phyloP scores from a whole-genome alignment of 306 rosid genomes.

The Pyrus bretschneideri region DNA sequence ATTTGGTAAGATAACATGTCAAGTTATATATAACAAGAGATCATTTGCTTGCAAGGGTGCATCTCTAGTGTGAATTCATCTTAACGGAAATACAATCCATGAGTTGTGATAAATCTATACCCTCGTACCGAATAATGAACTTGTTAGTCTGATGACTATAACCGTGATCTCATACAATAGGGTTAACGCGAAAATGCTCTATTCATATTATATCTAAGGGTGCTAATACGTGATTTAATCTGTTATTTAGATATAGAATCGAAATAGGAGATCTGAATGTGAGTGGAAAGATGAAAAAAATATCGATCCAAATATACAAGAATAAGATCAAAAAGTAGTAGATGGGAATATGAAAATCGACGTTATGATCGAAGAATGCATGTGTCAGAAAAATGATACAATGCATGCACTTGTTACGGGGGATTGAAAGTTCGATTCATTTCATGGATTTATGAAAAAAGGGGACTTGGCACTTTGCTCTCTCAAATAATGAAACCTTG shows the following conservation, averaged over 20 bases:
- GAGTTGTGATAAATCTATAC: no score
- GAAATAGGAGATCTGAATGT: not conserved
- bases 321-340: not conserved
- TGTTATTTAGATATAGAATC: not conserved
- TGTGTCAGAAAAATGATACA: conserved; percentile 30
- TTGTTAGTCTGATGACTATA: no score
- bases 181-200: no score
- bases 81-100: not conserved
- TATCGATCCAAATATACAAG: not conserved
- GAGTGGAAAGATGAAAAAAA: not conserved
- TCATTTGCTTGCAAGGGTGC: not conserved
- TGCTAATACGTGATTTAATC: not conserved
- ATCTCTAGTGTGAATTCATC: not conserved
- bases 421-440: conserved; percentile 1
- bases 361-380: conserved; percentile 19
- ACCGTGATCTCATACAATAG: no score
- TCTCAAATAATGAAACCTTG: conserved; percentile 14
- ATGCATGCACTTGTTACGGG: conserved; percentile 44
- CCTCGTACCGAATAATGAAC: no score
- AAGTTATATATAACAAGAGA: not conserved
- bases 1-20: not conserved
- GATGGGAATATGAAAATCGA: conserved; percentile 23
- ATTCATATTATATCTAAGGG: no score
- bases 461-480: conserved; percentile 2
- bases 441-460: conserved; percentile 8